A percentile compares a stretch with the other conserved stretches of the same genome.
Conservation (phyloP, 176 grass and related monocot species). For the Puya raimondii region DNA sequence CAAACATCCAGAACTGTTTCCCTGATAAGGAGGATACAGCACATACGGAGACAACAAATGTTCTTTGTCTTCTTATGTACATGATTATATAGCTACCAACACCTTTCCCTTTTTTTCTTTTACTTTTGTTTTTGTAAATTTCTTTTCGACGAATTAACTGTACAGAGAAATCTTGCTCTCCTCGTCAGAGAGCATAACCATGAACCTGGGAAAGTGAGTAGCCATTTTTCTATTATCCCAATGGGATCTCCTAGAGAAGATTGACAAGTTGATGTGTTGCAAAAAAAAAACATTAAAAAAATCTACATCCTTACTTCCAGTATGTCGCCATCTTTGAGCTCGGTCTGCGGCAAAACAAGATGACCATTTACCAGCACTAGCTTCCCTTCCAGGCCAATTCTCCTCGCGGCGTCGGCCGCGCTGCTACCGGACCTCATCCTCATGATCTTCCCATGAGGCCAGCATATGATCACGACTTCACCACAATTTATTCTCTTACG, state of each 20-base stretch:
- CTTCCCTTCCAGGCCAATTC: constrained; percentile 81
- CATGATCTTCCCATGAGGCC: constrained; percentile 82
- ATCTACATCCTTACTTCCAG: constrained; percentile 77
- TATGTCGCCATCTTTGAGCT: constrained; percentile 95
- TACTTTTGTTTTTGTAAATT: neutral
- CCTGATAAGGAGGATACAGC: neutral
- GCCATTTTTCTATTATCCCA: too few species aligned
- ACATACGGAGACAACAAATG: neutral
- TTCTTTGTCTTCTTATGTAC: neutral
- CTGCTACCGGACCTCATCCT: constrained; percentile 83
- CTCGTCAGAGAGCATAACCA: too few species aligned
- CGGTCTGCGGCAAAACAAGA: constrained; percentile 65
- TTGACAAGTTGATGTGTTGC: neutral
- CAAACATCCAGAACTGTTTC: neutral
- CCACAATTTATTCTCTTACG: constrained; percentile 23
- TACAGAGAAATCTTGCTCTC: neutral
- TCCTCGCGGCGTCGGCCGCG: constrained; percentile 75
- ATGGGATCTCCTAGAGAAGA: neutral
- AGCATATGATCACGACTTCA: constrained; percentile 85
- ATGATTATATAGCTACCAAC: neutral
- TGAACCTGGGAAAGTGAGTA: too few species aligned
- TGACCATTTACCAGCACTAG: constrained; percentile 77
- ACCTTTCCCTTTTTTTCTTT: neutral
- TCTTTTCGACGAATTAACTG: neutral
- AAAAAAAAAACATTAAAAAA: constrained; percentile 6